Conservation (phyloP, 78 protist genomes). For the Salpingoeca rosetta region DNA sequence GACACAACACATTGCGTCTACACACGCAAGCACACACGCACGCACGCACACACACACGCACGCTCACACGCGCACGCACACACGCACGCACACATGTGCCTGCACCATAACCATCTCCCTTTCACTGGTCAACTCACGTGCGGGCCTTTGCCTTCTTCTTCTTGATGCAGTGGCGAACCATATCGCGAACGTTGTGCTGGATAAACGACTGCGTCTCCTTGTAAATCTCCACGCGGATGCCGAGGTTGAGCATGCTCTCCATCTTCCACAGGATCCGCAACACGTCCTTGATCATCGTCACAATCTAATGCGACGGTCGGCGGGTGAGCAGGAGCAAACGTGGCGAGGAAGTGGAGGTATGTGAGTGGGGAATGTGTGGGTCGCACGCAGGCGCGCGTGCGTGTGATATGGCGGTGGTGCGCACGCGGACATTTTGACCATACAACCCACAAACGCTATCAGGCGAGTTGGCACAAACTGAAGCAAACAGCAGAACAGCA, state of each 20-base stretch:
- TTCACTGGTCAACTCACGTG: neutral
- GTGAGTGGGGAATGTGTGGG: too few species aligned
- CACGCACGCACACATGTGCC: neutral
- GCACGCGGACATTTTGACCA: too few species aligned
- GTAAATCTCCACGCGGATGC: conserved; percentile 34
- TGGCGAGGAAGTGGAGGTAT: too few species aligned
- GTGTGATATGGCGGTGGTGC: too few species aligned
- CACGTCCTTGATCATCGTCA: conserved; percentile 67
- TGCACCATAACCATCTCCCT: neutral
- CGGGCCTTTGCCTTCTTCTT: conserved; percentile 36
- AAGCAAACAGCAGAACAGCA: too few species aligned
- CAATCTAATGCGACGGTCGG: neutral
- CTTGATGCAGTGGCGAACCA: conserved; percentile 39
- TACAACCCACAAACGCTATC: too few species aligned
- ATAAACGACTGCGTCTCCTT: conserved; percentile 52
- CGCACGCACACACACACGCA: neutral
- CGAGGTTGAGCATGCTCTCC: conserved; percentile 32
- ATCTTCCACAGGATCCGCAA: conserved; percentile 16
- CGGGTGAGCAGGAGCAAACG: neutral
- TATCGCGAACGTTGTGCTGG: conserved; percentile 45
- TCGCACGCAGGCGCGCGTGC: too few species aligned
- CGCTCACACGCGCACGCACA: neutral
- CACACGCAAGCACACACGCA: neutral
- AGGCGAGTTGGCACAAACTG: too few species aligned
- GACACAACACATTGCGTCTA: too few species aligned